A percentile compares a stretch with the other conserved stretches of the same genome.
These are phyloP conservation scores for Mallotus japonicus DNA, from an alignment of 441 rosid species.

Conservation along the genomic window DNA sequence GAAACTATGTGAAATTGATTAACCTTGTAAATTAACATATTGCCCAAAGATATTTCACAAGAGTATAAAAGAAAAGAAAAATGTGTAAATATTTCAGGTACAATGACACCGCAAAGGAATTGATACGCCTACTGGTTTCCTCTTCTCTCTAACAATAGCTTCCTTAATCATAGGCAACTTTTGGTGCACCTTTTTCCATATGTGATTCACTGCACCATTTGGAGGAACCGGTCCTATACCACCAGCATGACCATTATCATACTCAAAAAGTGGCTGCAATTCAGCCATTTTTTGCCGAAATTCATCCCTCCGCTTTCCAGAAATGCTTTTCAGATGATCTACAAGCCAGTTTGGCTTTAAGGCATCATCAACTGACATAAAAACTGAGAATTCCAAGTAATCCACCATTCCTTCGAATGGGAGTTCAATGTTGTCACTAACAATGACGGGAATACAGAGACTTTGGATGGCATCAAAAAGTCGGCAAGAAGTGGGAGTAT, in stretches of 20 bases:
- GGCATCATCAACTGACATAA: constrained; percentile 65
- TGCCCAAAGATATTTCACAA: not conserved
- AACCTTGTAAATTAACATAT: not conserved
- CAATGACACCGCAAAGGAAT: constrained; percentile 83
- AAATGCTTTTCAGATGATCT: constrained; percentile 51
- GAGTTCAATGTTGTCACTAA: constrained; percentile 82
- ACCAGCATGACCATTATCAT: constrained; percentile 55
- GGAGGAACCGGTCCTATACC: constrained; percentile 68
- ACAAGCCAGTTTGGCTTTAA: constrained; percentile 69
- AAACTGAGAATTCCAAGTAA: constrained; percentile 70
- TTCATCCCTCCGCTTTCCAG: constrained; percentile 45
- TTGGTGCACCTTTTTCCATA: constrained; percentile 77
- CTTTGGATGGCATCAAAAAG: constrained; percentile 94
- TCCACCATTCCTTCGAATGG: constrained; percentile 85
- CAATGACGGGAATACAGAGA: constrained; percentile 83
- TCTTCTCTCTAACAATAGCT: constrained; percentile 60
- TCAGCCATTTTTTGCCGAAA: constrained; percentile 50
- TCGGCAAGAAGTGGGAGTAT: constrained; percentile 90
- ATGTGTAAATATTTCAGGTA: constrained; percentile 34
- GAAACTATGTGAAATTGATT: not conserved
- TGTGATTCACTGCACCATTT: constrained; percentile 80
- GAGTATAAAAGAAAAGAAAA: not conserved
- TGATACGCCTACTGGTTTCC: constrained; percentile 67
- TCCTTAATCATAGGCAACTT: constrained; percentile 75
- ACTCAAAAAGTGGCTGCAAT: constrained; percentile 59